A percentile compares a stretch with the other conserved stretches of the same genome.
Evolutionary conservation across 257 asterid genomes (phyloP).

Genomic region (Forsythia viridissima): DNA sequence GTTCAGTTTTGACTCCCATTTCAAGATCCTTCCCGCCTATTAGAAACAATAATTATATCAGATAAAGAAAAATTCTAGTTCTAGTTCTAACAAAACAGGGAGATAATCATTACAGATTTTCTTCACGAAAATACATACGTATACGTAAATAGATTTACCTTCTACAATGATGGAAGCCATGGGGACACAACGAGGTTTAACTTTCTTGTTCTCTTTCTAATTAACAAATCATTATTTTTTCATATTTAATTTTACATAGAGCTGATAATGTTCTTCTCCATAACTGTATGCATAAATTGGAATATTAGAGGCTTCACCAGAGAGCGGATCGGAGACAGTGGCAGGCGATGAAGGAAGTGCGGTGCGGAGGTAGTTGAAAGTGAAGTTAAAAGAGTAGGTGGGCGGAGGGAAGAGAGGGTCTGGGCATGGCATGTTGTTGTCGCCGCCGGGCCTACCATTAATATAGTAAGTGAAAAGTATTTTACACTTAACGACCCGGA

Average conservation of each 20-base stretch:
- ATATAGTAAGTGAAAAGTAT: not conserved
- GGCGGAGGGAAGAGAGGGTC: not conserved
- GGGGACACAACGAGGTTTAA: not conserved
- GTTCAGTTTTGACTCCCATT: constrained; percentile 42
- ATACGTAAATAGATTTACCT: constrained; percentile 17
- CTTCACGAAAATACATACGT: too few species aligned
- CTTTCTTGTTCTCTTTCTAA: not conserved
- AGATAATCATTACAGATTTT: not conserved
- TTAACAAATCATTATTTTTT: constrained; percentile 8
- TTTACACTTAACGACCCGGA: too few species aligned
- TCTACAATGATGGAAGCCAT: constrained; percentile 33
- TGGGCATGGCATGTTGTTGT: not conserved
- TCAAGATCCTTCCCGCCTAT: constrained; percentile 65
- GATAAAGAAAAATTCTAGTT: not conserved
- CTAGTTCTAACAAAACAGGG: not conserved
- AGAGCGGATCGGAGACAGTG: constrained; percentile 7
- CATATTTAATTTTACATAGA: not conserved
- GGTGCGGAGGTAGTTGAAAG: constrained; percentile 26
- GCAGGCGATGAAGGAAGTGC: constrained; percentile 32
- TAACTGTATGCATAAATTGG: not conserved
- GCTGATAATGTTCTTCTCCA: not conserved
- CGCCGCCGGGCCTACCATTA: constrained; percentile 24
- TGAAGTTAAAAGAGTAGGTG: constrained; percentile 21
- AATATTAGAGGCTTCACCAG: not conserved
- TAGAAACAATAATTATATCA: not conserved